These are phyloP conservation scores for Kalanchoe fedtschenkoi DNA, from an alignment of 164 flowering plant genomes.

Conservation along the genomic window DNA sequence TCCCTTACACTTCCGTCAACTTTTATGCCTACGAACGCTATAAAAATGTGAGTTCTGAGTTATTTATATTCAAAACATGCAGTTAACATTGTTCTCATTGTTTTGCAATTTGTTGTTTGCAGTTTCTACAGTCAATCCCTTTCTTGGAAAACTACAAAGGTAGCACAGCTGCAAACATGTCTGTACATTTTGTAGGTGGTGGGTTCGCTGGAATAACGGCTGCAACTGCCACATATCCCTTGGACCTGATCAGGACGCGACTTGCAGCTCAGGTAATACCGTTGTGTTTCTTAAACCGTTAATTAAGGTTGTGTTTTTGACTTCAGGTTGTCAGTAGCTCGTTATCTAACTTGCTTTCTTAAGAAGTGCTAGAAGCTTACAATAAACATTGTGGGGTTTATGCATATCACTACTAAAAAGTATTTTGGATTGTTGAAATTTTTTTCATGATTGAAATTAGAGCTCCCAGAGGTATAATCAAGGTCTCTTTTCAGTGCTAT, in stretches of 20 bases:
- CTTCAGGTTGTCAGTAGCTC: neutral
- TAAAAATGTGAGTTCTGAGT: slow-evolving; percentile 4
- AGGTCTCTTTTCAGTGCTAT: neutral
- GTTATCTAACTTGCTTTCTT: neutral
- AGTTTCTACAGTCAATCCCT: slow-evolving; percentile 49
- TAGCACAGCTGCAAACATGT: slow-evolving; percentile 26
- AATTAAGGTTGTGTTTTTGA: neutral
- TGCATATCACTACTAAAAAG: neutral
- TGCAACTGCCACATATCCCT: slow-evolving; percentile 67
- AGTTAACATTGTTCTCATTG: neutral
- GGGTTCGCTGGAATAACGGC: slow-evolving; percentile 83
- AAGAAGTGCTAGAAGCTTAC: neutral
- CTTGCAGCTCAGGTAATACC: slow-evolving; percentile 75
- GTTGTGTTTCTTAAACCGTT: neutral
- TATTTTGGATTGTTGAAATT: neutral
- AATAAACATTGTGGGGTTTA: neutral
- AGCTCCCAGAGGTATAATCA: too few species aligned
- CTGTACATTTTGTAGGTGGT: slow-evolving; percentile 61
- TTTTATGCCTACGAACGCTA: slow-evolving; percentile 11
- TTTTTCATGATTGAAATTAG: neutral
- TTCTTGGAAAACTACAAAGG: slow-evolving; percentile 31
- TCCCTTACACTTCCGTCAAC: slow-evolving; percentile 9
- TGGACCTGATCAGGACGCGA: slow-evolving; percentile 83
- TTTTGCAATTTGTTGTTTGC: slow-evolving; percentile 12
- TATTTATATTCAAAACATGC: neutral